These are phyloP conservation scores for Colletotrichum sp. DNA, from an alignment of 2,329 filamentous ascomycete genomes.

Conservation along the genomic window DNA sequence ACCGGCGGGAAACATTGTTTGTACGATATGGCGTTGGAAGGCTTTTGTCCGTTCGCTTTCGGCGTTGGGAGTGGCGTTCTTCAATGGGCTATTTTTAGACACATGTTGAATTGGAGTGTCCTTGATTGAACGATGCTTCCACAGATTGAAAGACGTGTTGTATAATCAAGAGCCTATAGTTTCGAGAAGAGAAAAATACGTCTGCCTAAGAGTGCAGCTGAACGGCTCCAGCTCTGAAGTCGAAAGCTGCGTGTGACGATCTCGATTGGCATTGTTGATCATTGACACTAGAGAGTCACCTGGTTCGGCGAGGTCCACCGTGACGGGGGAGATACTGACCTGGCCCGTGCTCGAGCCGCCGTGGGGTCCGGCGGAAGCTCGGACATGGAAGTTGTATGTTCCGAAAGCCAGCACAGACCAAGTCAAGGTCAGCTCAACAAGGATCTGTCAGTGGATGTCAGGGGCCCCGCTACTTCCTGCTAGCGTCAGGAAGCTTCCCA, in stretches of 20 bases:
- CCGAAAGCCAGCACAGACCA: neutral
- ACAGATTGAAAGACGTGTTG: accelerated
- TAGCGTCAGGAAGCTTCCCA: slow-evolving; percentile 13
- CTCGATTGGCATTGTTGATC: neutral
- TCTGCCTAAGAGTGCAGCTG: neutral
- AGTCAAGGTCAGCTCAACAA: neutral
- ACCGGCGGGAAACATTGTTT: neutral
- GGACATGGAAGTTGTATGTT: neutral
- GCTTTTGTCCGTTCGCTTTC: neutral
- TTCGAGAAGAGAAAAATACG: accelerated
- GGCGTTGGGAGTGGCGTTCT: neutral
- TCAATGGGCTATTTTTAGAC: neutral
- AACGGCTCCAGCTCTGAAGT: neutral
- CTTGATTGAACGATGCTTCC: neutral
- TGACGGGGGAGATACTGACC: neutral
- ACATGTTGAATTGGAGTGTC: neutral
- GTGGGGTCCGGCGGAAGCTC: neutral
- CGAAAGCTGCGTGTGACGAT: neutral
- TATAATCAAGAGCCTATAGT: neutral
- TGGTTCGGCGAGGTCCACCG: neutral
- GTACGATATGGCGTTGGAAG: neutral
- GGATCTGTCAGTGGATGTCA: slow-evolving; percentile 9
- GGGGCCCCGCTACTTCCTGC: neutral
- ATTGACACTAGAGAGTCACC: neutral
- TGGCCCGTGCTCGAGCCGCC: neutral